A percentile compares a stretch with the other conserved stretches of the same genome.
Conservation (phyloP, 2,329 filamentous ascomycete genomes). For the Aureobasidium subglaciale region DNA sequence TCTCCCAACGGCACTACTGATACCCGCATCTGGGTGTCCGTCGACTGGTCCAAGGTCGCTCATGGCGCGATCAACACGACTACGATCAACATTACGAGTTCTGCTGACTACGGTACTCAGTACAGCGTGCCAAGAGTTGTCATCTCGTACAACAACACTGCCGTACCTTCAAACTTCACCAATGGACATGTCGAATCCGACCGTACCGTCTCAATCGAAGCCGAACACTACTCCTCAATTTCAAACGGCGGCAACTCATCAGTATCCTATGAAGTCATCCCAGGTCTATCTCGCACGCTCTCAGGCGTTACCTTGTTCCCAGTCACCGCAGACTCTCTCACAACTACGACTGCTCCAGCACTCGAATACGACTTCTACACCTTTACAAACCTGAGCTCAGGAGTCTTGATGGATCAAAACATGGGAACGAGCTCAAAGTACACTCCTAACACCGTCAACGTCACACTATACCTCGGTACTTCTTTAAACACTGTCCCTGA, state of each 20-base stretch:
- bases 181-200: constrained; percentile 58
- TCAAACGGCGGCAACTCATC: constrained; percentile 18
- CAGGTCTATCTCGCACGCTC: constrained; percentile 51
- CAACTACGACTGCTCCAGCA: constrained; percentile 44
- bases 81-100: constrained; percentile 47
- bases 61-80: constrained; percentile 32
- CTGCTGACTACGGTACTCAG: constrained; percentile 35
- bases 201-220: constrained; percentile 32
- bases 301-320: constrained; percentile 53
- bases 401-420: constrained; percentile 23
- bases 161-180: constrained; percentile 45
- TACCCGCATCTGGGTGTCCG: constrained; percentile 45
- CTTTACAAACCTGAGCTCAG: constrained; percentile 45
- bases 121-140: constrained; percentile 40
- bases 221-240: constrained; percentile 27
- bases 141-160: constrained; percentile 48
- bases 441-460: constrained; percentile 34
- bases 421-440: constrained; percentile 28
- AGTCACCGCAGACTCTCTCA: constrained; percentile 44
- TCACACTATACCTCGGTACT: constrained; percentile 23
- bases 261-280: constrained; percentile 47
- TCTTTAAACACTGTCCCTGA: constrained; percentile 25
- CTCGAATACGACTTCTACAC: constrained; percentile 57
- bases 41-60: constrained; percentile 50
- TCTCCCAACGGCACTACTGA: constrained; percentile 41